Percentiles rank a stretch among this genome's conserved stretches.
These are phyloP conservation scores for Fraxinus floribunda DNA, from an alignment of 305 asterid genomes.

Conservation along the genomic window DNA sequence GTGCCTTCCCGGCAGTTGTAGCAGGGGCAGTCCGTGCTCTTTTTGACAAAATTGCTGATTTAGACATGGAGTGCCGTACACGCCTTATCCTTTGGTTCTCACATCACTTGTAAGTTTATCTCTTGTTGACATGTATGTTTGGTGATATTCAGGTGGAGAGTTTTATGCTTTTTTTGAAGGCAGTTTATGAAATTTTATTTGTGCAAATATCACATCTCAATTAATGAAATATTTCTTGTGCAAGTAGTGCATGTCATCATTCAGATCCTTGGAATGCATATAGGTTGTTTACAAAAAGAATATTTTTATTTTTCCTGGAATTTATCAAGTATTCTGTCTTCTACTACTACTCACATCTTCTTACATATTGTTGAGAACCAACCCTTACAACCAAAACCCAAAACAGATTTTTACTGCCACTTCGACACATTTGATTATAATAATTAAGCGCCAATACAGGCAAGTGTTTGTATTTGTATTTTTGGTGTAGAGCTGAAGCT, in stretches of 20 bases:
- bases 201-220: background rate
- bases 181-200: constrained; percentile 1
- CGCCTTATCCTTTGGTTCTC: constrained; percentile 99
- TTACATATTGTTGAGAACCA: background rate
- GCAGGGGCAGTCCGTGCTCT: constrained; percentile 99
- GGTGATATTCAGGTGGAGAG: constrained; percentile 1
- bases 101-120: constrained; percentile 84
- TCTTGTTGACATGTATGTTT: constrained; percentile 7
- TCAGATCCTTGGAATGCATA: background rate
- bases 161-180: constrained; percentile 6
- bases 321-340: background rate
- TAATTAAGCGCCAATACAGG: constrained; percentile 4
- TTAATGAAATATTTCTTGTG: background rate
- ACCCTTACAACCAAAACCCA: background rate
- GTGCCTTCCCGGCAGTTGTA: constrained; percentile 98
- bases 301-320: background rate
- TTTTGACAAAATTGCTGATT: constrained; percentile 82
- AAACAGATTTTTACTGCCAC: background rate
- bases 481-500: constrained; percentile 1
- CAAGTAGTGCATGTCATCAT: background rate
- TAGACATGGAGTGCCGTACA: constrained; percentile 97
- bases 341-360: background rate
- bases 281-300: background rate
- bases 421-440: background rate
- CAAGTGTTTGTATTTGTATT: constrained; percentile 1